Conservation (phyloP, 148 eudicot genomes). For the Vaccinium vitisidaea region DNA sequence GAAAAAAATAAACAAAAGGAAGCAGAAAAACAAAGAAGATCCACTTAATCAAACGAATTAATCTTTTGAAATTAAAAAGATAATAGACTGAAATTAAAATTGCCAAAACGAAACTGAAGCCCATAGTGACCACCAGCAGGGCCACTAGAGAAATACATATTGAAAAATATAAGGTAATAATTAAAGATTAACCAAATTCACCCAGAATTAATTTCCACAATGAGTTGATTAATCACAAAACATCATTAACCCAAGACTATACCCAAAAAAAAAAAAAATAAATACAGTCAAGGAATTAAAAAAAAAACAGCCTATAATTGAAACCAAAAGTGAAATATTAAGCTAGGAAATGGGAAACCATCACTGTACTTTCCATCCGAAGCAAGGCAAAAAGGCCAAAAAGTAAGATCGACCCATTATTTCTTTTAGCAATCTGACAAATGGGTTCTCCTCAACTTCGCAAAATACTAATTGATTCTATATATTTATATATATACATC, state of each 20-base stretch:
- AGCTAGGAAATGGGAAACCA: background rate
- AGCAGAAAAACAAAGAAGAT: background rate
- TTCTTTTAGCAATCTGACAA: slow-evolving; percentile 16
- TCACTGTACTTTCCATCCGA: background rate
- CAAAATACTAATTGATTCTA: background rate
- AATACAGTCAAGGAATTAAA: background rate
- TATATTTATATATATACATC: background rate
- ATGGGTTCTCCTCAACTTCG: slow-evolving; percentile 22
- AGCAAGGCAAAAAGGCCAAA: background rate
- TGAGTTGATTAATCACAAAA: background rate
- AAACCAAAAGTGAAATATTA: background rate
- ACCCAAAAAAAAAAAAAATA: too few species aligned
- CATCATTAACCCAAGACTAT: background rate
- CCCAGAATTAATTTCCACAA: background rate
- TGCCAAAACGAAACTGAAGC: background rate
- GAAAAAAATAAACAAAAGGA: too few species aligned
- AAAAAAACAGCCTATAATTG: background rate
- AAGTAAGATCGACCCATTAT: slow-evolving; percentile 31
- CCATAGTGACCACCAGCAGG: background rate
- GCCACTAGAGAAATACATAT: too few species aligned
- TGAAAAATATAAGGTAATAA: too few species aligned
- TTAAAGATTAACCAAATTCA: too few species aligned
- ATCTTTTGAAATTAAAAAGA: background rate
- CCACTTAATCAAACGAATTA: background rate
- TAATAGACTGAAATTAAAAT: background rate